These are phyloP conservation scores for Suaeda aralocaspica DNA, from an alignment of 148 eudicot species.

Conservation along the genomic window DNA sequence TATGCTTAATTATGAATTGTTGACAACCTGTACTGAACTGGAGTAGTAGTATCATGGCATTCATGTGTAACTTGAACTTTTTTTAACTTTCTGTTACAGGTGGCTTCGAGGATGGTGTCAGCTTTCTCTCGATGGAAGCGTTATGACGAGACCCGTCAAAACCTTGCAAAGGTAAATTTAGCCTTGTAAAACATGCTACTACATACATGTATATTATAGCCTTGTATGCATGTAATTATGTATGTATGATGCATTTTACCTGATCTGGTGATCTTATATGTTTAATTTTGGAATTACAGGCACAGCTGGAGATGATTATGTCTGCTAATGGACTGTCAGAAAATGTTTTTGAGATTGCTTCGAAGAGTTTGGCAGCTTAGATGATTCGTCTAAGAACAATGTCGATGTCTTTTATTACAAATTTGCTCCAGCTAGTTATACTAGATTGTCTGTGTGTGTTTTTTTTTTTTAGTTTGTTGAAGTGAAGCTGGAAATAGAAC, in stretches of 20 bases:
- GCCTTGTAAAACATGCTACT: no score
- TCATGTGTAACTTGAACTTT: neutral
- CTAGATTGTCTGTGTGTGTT: neutral
- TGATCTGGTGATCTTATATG: neutral
- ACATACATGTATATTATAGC: neutral
- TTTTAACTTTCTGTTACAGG: slow-evolving; percentile 33
- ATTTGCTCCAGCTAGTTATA: neutral
- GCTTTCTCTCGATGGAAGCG: slow-evolving; percentile 96
- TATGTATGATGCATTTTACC: neutral
- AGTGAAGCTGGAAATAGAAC: neutral
- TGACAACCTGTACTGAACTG: neutral
- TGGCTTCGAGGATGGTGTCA: slow-evolving; percentile 94
- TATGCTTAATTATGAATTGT: no score
- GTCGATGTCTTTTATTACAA: neutral
- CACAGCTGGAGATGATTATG: slow-evolving; percentile 85
- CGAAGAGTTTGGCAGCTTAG: slow-evolving; percentile 88
- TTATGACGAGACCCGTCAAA: slow-evolving; percentile 78
- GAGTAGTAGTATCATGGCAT: no score
- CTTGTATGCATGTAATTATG: neutral
- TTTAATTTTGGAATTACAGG: slow-evolving; percentile 40
- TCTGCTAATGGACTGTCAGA: slow-evolving; percentile 79
- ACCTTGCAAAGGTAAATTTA: slow-evolving; percentile 76
- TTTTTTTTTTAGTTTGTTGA: no score
- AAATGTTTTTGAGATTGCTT: slow-evolving; percentile 91
- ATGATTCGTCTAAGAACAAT: no score